phyloP scores from a whole-genome alignment of 306 rosid genomes.

The Dalbergia cochinchinensis region DNA sequence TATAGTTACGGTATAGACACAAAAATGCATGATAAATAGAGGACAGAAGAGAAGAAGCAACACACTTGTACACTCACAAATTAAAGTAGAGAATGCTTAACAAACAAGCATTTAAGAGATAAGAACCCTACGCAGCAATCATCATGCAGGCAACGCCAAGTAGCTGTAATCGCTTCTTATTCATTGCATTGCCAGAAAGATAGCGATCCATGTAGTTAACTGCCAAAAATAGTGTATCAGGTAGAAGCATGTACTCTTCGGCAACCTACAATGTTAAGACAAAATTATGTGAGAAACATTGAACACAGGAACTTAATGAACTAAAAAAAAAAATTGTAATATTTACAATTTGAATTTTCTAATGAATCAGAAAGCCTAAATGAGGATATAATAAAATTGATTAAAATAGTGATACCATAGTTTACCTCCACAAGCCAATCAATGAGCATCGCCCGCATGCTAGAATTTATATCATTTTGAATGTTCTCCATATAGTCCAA shows the following conservation, averaged over 20 bases:
- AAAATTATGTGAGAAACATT: background rate
- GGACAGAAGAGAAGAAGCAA: background rate
- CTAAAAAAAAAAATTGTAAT: background rate
- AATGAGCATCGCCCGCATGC: conserved; percentile 79
- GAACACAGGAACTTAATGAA: background rate
- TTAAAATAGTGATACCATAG: conserved; percentile 23
- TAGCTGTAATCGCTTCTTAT: conserved; percentile 71
- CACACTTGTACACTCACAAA: background rate
- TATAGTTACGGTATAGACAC: background rate
- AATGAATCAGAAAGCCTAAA: conserved; percentile 8
- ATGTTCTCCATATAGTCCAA: conserved; percentile 75
- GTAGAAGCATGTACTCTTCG: conserved; percentile 87
- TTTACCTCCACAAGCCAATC: conserved; percentile 95
- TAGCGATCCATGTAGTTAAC: conserved; percentile 84
- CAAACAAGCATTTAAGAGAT: conserved; percentile 39
- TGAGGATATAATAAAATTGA: conserved; percentile 13
- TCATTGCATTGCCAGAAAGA: conserved; percentile 78
- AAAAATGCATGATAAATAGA: conserved; percentile 25
- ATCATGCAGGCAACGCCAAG: conserved; percentile 92
- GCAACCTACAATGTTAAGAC: conserved; percentile 63
- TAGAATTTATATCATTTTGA: conserved; percentile 81
- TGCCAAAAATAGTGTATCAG: conserved; percentile 82
- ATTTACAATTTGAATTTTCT: conserved; percentile 14
- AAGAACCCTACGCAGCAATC: conserved; percentile 86
- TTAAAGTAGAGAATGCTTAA: conserved; percentile 4